These are phyloP conservation scores for Penicillium sp. DNA, from an alignment of 2,329 filamentous ascomycete species.

Conservation along the genomic window DNA sequence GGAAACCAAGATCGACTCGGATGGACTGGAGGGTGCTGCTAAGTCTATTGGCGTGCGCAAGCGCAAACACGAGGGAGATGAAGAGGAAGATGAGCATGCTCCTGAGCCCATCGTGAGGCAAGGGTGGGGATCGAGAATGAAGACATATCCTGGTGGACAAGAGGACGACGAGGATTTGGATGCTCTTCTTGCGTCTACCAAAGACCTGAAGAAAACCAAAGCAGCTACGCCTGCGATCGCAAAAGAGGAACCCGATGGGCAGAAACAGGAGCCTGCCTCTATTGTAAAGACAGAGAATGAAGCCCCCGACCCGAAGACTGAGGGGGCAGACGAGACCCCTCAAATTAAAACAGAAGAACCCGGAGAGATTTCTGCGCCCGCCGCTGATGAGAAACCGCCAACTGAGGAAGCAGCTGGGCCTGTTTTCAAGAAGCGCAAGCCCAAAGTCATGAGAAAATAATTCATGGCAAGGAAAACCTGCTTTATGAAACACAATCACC, in stretches of 20 bases:
- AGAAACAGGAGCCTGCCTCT: slow-evolving; percentile 12
- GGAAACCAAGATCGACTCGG: slow-evolving; percentile 43
- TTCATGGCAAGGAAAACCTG: not conserved
- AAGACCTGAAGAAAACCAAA: slow-evolving; percentile 38
- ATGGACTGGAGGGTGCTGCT: slow-evolving; percentile 37
- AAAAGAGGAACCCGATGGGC: slow-evolving; percentile 12
- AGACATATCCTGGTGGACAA: slow-evolving; percentile 40
- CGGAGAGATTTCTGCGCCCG: slow-evolving; percentile 2
- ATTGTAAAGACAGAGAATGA: slow-evolving; percentile 18
- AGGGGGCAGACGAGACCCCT: slow-evolving; percentile 12
- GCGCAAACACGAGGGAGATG: slow-evolving; percentile 45
- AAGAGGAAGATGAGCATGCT: slow-evolving; percentile 31
- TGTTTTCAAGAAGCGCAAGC: slow-evolving; percentile 51
- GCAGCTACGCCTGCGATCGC: slow-evolving; percentile 9
- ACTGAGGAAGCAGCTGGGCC: slow-evolving; percentile 32
- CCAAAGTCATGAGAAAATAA: slow-evolving; percentile 44
- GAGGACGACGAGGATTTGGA: slow-evolving; percentile 42
- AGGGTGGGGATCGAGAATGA: slow-evolving; percentile 46
- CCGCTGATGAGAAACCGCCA: slow-evolving; percentile 12
- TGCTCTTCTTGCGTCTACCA: slow-evolving; percentile 43
- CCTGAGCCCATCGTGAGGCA: slow-evolving; percentile 36
- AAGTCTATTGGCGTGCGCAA: slow-evolving; percentile 46
- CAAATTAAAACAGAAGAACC: slow-evolving; percentile 31
- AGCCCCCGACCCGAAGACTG: slow-evolving; percentile 4
- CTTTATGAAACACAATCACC: not conserved